A percentile compares a stretch with the other conserved stretches of the same genome.
phyloP scores from a whole-genome alignment of 1,139 yeast species.

The Kodamaea derodonti region DNA sequence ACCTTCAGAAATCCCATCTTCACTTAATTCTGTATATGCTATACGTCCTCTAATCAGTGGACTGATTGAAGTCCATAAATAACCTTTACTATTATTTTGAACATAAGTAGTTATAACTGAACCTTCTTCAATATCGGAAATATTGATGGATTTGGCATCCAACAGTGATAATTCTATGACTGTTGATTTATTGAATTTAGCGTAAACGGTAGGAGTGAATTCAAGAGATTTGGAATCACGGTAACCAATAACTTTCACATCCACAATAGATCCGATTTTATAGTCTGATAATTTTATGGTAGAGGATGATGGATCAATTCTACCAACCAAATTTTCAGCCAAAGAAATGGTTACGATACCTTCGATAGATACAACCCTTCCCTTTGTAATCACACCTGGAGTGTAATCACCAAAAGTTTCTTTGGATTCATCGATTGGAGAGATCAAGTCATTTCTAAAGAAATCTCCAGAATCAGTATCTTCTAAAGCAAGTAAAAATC shows the following conservation, averaged over 20 bases:
- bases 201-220: slow-evolving; percentile 66
- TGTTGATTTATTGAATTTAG: slow-evolving; percentile 47
- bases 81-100: slow-evolving; percentile 49
- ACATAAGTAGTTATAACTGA: slow-evolving; percentile 47
- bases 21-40: slow-evolving; percentile 61
- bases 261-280: slow-evolving; percentile 46
- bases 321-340: slow-evolving; percentile 78
- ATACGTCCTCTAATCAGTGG: slow-evolving; percentile 69
- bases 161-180: slow-evolving; percentile 66
- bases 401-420: slow-evolving; percentile 47
- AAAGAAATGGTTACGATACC: slow-evolving; percentile 74
- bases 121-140: slow-evolving; percentile 42
- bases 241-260: slow-evolving; percentile 70
- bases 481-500: slow-evolving; percentile 65
- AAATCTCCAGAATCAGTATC: slow-evolving; percentile 21
- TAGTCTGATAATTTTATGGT: slow-evolving; percentile 33
- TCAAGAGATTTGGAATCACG: slow-evolving; percentile 72
- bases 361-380: slow-evolving; percentile 58
- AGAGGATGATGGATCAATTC: slow-evolving; percentile 73
- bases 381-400: slow-evolving; percentile 62
- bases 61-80: slow-evolving; percentile 66
- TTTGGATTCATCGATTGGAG: slow-evolving; percentile 59
- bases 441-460: slow-evolving; percentile 25
- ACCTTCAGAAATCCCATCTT: slow-evolving; percentile 47
- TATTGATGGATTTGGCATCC: slow-evolving; percentile 27